Evolutionary conservation across 208 protist genomes (phyloP), one percentile per base, ranked within the genome.

Genomic region (Crithidia expoeki): DNA sequence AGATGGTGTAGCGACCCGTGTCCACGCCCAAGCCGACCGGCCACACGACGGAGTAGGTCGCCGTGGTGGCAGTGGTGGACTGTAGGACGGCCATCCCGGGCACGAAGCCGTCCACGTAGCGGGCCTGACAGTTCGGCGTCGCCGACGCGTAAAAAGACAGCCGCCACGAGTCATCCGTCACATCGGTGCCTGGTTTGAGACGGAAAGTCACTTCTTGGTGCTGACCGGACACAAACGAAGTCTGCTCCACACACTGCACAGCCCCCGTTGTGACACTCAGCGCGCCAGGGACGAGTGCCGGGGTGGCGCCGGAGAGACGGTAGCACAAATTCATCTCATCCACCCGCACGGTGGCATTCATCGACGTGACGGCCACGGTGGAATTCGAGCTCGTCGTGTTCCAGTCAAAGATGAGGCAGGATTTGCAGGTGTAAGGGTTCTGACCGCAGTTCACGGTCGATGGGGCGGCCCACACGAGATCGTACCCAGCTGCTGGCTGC

Each of bases 301-400:
- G 80, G 21, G 89, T 94, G 36, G 88, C 89, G 50, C 61, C 56
- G 61, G 10, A 25, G 23, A 96, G 83, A 23, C 47, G 74, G 81
- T 96, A 96, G 74, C 92, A 96, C 57, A 96, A 16, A 66, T 88
- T 88, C 69, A 93, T 83, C 10, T 68, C 47, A 44, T 77, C 86
- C 11, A 90, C 76, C 32, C 81, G 75, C 23, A 77, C 40, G 19
- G 81, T 86, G 21, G 66, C 53, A 40, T 68, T 86, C 14, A 71
- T 16, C 32, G 28, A 21, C 23, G 89, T 94, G 12, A 87, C 57
- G 6, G 84, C 86, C 0, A 27, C 46, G 36, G n/a, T 82, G n/a
- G 69, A 9, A 23, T 51, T 86, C 11, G 84, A 90, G 2, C 21
- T 12, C 1, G 64, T 23, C 60, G 19, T 36, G 67, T 93, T 74